Conservation (phyloP, 73 alveolate genomes). For the Blepharisma stoltei region DNA sequence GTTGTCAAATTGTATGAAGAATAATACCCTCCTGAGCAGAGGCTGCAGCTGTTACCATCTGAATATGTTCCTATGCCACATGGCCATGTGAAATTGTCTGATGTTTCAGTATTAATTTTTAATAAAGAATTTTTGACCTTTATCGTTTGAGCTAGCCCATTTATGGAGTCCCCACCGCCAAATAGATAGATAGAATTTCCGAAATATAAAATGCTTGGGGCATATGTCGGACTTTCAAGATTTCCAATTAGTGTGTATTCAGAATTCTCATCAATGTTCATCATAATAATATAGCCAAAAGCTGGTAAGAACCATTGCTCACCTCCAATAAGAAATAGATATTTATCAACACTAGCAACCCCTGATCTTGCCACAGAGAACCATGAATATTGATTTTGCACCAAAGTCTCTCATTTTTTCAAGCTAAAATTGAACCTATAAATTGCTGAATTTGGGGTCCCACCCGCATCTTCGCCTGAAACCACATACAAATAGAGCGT, state of each 20-base stretch:
- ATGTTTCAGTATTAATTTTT: background rate
- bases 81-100: background rate
- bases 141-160: background rate
- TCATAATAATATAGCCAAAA: background rate
- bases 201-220: background rate
- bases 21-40: background rate
- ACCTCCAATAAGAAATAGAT: constrained; percentile 4
- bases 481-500: background rate
- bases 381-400: background rate
- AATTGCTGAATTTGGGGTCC: background rate
- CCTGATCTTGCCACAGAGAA: background rate
- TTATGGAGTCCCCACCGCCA: constrained; percentile 17
- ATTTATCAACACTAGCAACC: background rate
- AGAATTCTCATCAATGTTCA: background rate
- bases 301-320: background rate
- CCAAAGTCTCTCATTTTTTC: constrained; percentile 2
- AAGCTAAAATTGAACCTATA: background rate
- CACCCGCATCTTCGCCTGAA: background rate
- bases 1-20: background rate
- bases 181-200: background rate
- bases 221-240: background rate
- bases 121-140: background rate
- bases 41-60: background rate
- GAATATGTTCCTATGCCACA: background rate
- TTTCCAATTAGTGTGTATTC: background rate